phyloP scores from a whole-genome alignment of 345 rosid species.

The Psidium friedrichsthalianum region DNA sequence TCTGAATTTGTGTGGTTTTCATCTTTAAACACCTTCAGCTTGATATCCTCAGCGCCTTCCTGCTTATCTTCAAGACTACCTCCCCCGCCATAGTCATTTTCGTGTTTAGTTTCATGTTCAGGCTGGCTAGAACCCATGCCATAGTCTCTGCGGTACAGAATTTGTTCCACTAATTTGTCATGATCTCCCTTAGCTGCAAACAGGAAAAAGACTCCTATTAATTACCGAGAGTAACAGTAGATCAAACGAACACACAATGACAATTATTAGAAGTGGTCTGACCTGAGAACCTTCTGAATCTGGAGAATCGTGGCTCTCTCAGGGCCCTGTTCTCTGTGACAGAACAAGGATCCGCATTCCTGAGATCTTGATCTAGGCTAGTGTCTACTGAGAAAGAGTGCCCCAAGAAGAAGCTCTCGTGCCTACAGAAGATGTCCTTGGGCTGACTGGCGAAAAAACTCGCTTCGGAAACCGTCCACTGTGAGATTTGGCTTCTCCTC shows the following conservation, averaged over 20 bases:
- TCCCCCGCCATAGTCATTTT: not conserved
- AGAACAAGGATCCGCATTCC: not conserved
- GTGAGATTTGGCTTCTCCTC: constrained; percentile 76
- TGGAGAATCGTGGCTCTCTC: not conserved
- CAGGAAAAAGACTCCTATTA: not conserved
- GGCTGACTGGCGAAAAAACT: constrained; percentile 34
- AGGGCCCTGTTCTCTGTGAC: not conserved
- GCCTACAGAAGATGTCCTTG: constrained; percentile 55
- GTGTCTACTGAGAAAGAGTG: constrained; percentile 19
- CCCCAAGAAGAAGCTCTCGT: constrained; percentile 55
- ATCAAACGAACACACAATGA: not conserved
- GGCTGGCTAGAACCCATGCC: not conserved
- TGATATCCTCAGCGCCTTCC: not conserved
- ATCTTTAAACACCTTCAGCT: not conserved
- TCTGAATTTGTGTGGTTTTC: constrained; percentile 15
- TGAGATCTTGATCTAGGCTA: constrained; percentile 12
- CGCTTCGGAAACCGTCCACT: constrained; percentile 57
- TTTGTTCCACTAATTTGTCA: constrained; percentile 15
- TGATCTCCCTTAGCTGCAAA: constrained; percentile 27
- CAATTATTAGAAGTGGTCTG: not conserved
- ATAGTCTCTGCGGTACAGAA: not conserved
- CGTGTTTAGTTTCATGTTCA: constrained; percentile 10
- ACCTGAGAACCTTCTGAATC: constrained; percentile 12
- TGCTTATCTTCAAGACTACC: not conserved
- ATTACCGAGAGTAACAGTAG: not conserved